Evolutionary conservation across 2,329 filamentous ascomycete species (phyloP), one percentile per base, ranked within the genome.

Genomic region (Penicillium sclerotiorum): DNA sequence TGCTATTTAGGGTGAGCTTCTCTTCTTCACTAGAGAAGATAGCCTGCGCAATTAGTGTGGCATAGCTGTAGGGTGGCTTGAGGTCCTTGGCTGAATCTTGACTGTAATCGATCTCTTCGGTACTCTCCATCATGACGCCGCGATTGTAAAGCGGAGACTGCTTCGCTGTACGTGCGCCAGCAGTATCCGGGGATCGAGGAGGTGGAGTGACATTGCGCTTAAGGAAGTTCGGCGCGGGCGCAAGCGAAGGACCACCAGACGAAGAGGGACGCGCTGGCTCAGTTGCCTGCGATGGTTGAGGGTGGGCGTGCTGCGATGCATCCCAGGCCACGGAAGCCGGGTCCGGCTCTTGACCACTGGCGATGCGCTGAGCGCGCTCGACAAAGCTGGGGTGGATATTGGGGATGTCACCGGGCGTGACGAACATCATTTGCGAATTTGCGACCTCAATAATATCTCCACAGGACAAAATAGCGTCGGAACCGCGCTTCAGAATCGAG

Each of bases 361-460:
- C 72, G 36, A 75, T 56, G 18, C 70, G 69, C 59, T 75, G 73
- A n/a, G 87, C 86, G 38, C 88, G 84, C 59, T 88, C 82, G 13
- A 89, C 80, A 65, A 88, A 91, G 62, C 75, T 82, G 18, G 80
- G 80, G 64, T 88, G 83, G 52, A 95, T 85, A 39, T 82, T 78
- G 21, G 91, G 79, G 20, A 83, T 82, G 48, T 89, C 86, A 20
- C 84, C 84, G 0, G 94, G 93, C n/a, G 95, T 83, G 40, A 96
- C 90, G 71, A 99, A 99, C 79, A 97, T 93, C 94, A 99, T 99
- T 75, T 99, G 93, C 1, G 94, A 89, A 45, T 89, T 89, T 61
- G 88, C 88, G 65, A 97, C 89, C 65, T 96, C 91, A 50, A 99
- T 86, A 36, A 97, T 90, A 67, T 93, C 87, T 50, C 94, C 94